A percentile compares a stretch with the other conserved stretches of the same genome.
phyloP scores from a whole-genome alignment of 169 alveolate species.

The Plasmodium vivax region DNA sequence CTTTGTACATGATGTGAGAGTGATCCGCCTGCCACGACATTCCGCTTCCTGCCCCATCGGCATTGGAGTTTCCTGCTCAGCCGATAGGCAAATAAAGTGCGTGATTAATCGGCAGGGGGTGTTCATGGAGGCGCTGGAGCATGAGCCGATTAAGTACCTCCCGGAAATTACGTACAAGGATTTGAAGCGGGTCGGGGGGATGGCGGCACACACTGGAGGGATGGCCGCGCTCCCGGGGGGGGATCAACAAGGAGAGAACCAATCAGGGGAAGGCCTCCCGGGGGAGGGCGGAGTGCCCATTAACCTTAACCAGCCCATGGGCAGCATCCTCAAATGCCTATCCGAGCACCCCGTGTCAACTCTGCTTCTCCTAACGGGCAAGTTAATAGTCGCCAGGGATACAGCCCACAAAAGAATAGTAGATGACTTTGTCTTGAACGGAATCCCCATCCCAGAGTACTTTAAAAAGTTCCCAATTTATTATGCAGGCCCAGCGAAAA shows the following conservation, averaged over 20 bases:
- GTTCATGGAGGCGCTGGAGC: slow-evolving; percentile 88
- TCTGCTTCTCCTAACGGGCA: slow-evolving; percentile 83
- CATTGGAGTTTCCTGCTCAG: slow-evolving; percentile 93
- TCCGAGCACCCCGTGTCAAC: slow-evolving; percentile 86
- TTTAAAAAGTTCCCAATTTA: slow-evolving; percentile 88
- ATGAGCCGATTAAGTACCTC: slow-evolving; percentile 88
- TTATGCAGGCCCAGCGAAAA: slow-evolving; percentile 92
- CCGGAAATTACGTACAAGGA: slow-evolving; percentile 67
- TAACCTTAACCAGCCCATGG: slow-evolving; percentile 87
- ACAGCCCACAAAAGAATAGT: slow-evolving; percentile 90
- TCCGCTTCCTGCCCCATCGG: slow-evolving; percentile 93
- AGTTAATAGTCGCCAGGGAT: slow-evolving; percentile 91
- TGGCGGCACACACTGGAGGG: background rate
- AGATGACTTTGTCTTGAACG: slow-evolving; percentile 80
- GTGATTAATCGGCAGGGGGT: slow-evolving; percentile 84
- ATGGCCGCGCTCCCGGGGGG: background rate
- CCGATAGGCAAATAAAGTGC: slow-evolving; percentile 90
- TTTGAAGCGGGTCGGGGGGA: slow-evolving; percentile 18
- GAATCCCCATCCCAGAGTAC: slow-evolving; percentile 86
- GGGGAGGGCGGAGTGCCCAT: slow-evolving; percentile 75
- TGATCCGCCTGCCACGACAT: slow-evolving; percentile 91
- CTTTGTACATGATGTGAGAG: slow-evolving; percentile 92
- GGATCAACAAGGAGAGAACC: background rate
- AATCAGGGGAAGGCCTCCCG: background rate
- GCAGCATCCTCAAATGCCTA: slow-evolving; percentile 77